A percentile compares a stretch with the other conserved stretches of the same genome.
Evolutionary conservation across 305 asterid species (phyloP).

Genomic region (Fraxinus sp.): DNA sequence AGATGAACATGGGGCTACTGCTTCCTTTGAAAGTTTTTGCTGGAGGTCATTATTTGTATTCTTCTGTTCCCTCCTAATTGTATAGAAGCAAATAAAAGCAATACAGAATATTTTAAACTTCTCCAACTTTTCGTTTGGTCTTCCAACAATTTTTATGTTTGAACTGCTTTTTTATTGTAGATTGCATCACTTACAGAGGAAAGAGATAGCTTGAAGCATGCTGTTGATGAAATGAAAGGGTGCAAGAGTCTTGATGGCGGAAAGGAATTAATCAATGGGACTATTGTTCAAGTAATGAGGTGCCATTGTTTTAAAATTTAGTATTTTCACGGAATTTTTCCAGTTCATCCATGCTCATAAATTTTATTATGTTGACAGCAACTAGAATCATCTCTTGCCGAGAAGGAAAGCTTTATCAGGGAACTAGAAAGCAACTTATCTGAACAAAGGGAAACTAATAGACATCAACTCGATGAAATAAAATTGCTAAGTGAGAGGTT

Average conservation of each 20-base stretch:
- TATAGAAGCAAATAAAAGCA: conserved; percentile 12
- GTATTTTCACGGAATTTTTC: conserved; percentile 16
- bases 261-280: conserved; percentile 46
- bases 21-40: neutral
- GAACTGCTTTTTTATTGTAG: conserved; percentile 44
- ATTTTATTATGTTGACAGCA: conserved; percentile 49
- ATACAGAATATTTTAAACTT: conserved; percentile 9
- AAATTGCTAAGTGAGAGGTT: conserved; percentile 73
- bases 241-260: conserved; percentile 52
- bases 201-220: conserved; percentile 54
- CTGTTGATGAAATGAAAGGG: conserved; percentile 52
- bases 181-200: conserved; percentile 66
- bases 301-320: conserved; percentile 4
- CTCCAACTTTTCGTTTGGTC: conserved; percentile 13
- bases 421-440: conserved; percentile 69
- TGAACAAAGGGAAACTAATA: conserved; percentile 54
- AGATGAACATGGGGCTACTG: conserved; percentile 9
- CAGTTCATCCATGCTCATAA: conserved; percentile 28
- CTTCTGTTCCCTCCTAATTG: conserved; percentile 12
- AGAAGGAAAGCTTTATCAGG: conserved; percentile 68
- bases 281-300: conserved; percentile 51
- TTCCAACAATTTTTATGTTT: conserved; percentile 23
- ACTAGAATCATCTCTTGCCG: conserved; percentile 70
- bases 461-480: conserved; percentile 68
- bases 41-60: conserved; percentile 6